phyloP scores from a whole-genome alignment of 106 monocot genomes.

The Dactylorhiza incarnata region DNA sequence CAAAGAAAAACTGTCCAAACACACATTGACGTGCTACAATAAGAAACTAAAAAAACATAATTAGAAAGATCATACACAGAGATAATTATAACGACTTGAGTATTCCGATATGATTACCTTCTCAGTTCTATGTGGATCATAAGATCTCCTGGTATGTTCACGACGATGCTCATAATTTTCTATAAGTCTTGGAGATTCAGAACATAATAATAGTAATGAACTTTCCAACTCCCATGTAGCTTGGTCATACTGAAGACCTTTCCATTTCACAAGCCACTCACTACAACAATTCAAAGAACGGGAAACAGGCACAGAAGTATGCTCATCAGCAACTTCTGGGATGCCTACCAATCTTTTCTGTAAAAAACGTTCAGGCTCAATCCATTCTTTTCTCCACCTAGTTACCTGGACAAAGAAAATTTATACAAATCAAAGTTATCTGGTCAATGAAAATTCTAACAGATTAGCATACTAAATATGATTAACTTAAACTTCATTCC shows the following conservation, averaged over 20 bases:
- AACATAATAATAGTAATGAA: constrained; percentile 38
- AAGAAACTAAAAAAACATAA: neutral
- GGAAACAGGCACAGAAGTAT: constrained; percentile 15
- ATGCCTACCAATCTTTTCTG: constrained; percentile 50
- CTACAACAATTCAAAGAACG: constrained; percentile 20
- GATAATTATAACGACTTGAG: neutral
- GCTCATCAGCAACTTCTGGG: constrained; percentile 35
- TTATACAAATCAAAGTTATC: constrained; percentile 8
- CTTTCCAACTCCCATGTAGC: constrained; percentile 82
- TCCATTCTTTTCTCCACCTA: constrained; percentile 77
- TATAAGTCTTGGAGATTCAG: constrained; percentile 30
- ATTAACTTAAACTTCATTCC: neutral
- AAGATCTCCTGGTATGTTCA: constrained; percentile 29
- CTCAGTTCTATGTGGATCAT: constrained; percentile 22
- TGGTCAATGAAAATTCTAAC: constrained; percentile 9
- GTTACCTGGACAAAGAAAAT: constrained; percentile 19
- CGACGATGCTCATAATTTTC: constrained; percentile 47
- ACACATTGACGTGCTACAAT: no score
- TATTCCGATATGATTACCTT: constrained; percentile 27
- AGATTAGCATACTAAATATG: neutral
- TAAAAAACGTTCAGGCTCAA: constrained; percentile 58
- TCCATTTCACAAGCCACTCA: constrained; percentile 93
- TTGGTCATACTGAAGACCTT: constrained; percentile 59
- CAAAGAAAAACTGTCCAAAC: neutral
- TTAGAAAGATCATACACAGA: neutral